Evolutionary conservation across 306 rosid species (phyloP), one percentile per base, ranked within the genome.

Genomic region (Datisca glomerata): DNA sequence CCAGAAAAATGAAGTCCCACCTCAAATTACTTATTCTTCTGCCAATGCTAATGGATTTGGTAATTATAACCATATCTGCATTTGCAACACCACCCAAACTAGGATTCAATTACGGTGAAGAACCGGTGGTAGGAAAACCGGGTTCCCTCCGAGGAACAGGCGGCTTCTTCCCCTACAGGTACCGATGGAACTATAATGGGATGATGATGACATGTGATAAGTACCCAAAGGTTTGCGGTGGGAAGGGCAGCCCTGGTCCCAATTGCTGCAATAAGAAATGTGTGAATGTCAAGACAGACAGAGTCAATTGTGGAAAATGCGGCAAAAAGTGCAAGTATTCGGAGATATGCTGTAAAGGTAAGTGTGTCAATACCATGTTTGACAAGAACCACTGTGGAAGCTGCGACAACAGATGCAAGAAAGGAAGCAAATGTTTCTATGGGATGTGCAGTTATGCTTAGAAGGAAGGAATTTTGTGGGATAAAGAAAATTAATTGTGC

Each of bases 381-480:
- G 60, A 70, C 35, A 23, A 51, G 51, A 67, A 64, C 12, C 72
- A 80, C 35, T 80, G 93, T 45, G 85, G 93, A 28, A 60, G 62
- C 23, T 80, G 93, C 66, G 68, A 68, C 19, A 76, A 69, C 61
- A 67, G 53, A 49, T 80, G 93, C 47, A 29, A 52, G 7, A 53
- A 23, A 41, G 64, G 48, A 20, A 60, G 59, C 6, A 50, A 67
- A 0, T 80, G 92, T 27, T 55, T 55, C 35, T 69, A 57, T 23
- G 92, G 85, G 2, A 72, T 80, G 81, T 80, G 92, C 61, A 76
- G 67, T 59, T 80, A 80, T 28, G 85, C 89, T 0, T 70, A 66
- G 36, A 16, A n/a, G n/a, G n/a, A n/a, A n/a, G n/a, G n/a, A n/a
- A n/a, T n/a, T n/a, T n/a, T n/a, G n/a, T n/a, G n/a, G n/a, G n/a